Percentiles rank a stretch among this genome's conserved stretches.
phyloP scores from a whole-genome alignment of 208 protist genomes.

The Trypanosomatidae sp. region DNA sequence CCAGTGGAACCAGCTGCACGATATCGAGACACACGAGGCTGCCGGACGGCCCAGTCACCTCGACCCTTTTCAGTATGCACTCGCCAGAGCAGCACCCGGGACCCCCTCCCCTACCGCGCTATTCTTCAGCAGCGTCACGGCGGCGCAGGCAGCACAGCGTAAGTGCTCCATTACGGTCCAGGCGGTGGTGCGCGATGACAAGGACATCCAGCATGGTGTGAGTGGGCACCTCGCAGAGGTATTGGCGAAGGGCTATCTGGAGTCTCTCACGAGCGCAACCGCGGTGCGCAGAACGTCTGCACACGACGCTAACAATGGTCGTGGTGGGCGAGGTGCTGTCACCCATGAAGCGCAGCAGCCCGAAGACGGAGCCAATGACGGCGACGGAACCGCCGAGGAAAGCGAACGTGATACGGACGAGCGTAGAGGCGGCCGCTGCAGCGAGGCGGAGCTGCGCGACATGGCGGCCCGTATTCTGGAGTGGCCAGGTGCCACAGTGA shows the following conservation, averaged over 20 bases:
- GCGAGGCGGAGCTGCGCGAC: constrained; percentile 11
- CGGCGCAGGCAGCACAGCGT: constrained; percentile 30
- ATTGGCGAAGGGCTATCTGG: constrained; percentile 12
- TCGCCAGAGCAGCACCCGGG: background rate
- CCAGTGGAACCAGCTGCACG: constrained; percentile 70
- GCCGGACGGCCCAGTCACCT: constrained; percentile 20
- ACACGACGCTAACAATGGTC: background rate
- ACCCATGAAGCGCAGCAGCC: background rate
- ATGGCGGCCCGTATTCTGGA: constrained; percentile 14
- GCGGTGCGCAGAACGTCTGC: background rate
- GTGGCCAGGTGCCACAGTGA: constrained; percentile 16
- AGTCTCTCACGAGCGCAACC: background rate
- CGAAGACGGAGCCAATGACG: background rate
- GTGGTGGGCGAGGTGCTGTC: background rate
- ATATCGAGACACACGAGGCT: constrained; percentile 56
- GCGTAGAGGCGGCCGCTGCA: constrained; percentile 8
- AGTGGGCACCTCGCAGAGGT: constrained; percentile 11
- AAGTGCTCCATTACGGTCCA: constrained; percentile 47
- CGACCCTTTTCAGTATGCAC: constrained; percentile 27
- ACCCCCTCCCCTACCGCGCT: background rate
- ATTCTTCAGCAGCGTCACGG: constrained; percentile 10
- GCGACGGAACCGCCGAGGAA: background rate
- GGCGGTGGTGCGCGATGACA: constrained; percentile 43
- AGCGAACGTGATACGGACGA: background rate
- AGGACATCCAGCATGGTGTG: constrained; percentile 40